Conservation (phyloP, 129 eudicot genomes). For the Sambucus nigra region DNA sequence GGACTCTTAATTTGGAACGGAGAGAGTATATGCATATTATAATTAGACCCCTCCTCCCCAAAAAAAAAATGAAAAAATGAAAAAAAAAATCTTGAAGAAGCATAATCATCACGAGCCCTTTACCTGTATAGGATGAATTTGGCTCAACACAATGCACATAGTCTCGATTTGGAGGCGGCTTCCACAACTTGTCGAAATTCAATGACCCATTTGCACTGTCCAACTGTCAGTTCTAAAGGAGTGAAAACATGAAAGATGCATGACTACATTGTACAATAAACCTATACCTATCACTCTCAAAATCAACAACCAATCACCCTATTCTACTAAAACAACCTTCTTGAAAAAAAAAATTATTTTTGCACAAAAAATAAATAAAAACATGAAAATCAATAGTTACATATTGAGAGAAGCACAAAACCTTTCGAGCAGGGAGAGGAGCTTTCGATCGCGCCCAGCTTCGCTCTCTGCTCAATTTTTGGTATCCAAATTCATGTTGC, state of each 20-base stretch:
- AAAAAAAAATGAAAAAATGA: background rate
- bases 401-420: constrained; percentile 36
- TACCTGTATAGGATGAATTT: constrained; percentile 48
- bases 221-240: constrained; percentile 98
- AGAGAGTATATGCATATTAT: too few relatives aligned
- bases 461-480: constrained; percentile 61
- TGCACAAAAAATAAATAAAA: background rate
- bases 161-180: constrained; percentile 77
- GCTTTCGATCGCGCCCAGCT: constrained; percentile 34
- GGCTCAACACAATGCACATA: constrained; percentile 66
- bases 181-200: constrained; percentile 73
- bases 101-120: constrained; percentile 9
- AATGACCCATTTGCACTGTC: constrained; percentile 45
- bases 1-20: too few relatives aligned
- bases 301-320: background rate
- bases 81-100: background rate
- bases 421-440: constrained; percentile 61
- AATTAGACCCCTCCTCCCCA: too few relatives aligned
- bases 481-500: constrained; percentile 70
- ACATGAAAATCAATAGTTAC: background rate
- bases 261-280: constrained; percentile 30
- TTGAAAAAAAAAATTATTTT: background rate
- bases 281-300: constrained; percentile 13
- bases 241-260: constrained; percentile 80
- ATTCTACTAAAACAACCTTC: background rate